Evolutionary conservation across 1,284 basidiomycete species (phyloP).

Genomic region (Fomitopsis pinicola): DNA sequence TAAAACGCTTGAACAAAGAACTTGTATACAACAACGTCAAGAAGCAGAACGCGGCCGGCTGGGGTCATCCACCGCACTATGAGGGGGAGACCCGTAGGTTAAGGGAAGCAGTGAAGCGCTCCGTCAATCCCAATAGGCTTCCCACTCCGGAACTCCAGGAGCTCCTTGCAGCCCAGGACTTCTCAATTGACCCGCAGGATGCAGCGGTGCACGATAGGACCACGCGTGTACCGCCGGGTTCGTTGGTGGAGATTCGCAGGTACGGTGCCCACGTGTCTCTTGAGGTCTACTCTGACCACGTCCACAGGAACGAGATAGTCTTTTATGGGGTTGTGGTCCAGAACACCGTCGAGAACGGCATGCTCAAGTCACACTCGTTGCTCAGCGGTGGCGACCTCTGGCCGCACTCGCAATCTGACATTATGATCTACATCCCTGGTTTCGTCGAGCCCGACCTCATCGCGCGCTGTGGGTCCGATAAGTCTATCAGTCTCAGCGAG

Average conservation of each 20-base stretch:
- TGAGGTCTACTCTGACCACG: neutral
- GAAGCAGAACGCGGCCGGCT: neutral
- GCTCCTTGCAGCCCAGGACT: conserved; percentile 6
- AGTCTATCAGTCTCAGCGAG: conserved; percentile 21
- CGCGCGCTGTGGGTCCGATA: conserved; percentile 39
- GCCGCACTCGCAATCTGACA: conserved; percentile 41
- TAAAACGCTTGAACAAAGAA: neutral
- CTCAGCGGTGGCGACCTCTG: conserved; percentile 48
- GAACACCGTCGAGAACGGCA: conserved; percentile 23
- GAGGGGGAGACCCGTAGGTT: conserved; percentile 5
- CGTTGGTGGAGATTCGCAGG: conserved; percentile 61
- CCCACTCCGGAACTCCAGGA: conserved; percentile 7
- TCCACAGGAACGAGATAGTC: conserved; percentile 3
- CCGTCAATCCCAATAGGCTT: neutral
- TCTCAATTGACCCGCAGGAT: neutral
- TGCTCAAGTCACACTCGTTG: conserved; percentile 37
- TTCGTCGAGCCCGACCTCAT: conserved; percentile 45
- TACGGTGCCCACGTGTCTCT: conserved; percentile 23
- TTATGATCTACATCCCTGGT: conserved; percentile 54
- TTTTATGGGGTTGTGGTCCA: conserved; percentile 11
- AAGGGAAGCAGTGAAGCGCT: neutral
- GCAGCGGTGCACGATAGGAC: neutral
- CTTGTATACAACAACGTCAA: neutral
- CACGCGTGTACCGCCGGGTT: conserved; percentile 33
- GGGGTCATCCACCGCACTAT: neutral